Evolutionary conservation across 345 rosid species (phyloP).

Genomic region (Tarenaya hassleriana): DNA sequence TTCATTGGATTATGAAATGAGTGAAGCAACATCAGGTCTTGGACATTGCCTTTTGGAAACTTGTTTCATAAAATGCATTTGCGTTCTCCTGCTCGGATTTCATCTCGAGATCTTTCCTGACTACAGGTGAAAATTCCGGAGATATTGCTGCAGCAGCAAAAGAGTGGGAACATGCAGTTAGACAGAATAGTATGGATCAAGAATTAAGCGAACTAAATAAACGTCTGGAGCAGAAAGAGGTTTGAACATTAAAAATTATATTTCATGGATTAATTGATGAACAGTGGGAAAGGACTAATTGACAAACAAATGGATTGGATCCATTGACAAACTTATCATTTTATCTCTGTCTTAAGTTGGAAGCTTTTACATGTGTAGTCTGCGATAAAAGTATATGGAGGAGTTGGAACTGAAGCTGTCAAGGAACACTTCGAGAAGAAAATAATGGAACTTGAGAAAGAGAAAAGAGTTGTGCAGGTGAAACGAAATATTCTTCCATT

Average conservation of each 20-base stretch:
- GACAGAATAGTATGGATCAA: slow-evolving; percentile 71
- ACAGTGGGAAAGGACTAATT: too few species aligned
- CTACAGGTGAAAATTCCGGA: slow-evolving; percentile 45
- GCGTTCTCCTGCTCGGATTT: slow-evolving; percentile 1
- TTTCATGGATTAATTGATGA: background rate
- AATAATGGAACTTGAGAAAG: slow-evolving; percentile 70
- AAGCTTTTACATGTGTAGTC: slow-evolving; percentile 38
- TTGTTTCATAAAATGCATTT: slow-evolving; percentile 8
- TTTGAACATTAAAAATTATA: slow-evolving; percentile 16
- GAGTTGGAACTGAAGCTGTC: slow-evolving; percentile 46
- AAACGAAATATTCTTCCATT: slow-evolving; percentile 6
- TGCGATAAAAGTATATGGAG: slow-evolving; percentile 61
- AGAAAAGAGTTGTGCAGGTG: slow-evolving; percentile 57
- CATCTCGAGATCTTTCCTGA: background rate
- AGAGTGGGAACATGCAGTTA: slow-evolving; percentile 86
- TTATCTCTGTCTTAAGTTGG: background rate
- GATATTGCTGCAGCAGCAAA: slow-evolving; percentile 76
- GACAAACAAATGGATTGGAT: background rate
- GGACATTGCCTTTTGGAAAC: slow-evolving; percentile 6
- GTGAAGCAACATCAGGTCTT: slow-evolving; percentile 45
- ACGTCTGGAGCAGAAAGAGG: slow-evolving; percentile 95
- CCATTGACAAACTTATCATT: background rate
- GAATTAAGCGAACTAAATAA: slow-evolving; percentile 75
- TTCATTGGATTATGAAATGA: slow-evolving; percentile 68
- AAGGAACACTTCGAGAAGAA: slow-evolving; percentile 69